Evolutionary conservation across 352 stramenopile species (phyloP), one percentile per base, ranked within the genome.

Genomic region (Thraustotheca clavata): DNA sequence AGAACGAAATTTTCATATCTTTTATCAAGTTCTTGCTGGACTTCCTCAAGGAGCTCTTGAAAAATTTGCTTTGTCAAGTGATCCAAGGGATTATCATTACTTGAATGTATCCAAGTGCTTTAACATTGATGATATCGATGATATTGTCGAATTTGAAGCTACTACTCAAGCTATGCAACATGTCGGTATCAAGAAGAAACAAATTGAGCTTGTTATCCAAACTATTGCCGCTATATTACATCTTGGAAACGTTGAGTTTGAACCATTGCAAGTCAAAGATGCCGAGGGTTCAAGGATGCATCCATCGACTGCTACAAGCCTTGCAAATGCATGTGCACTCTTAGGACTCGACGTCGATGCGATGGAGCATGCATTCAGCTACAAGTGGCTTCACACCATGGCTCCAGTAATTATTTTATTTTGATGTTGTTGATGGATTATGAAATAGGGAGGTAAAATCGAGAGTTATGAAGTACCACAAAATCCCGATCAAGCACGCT

Each of bases 1-100:
- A 22, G 91, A 98, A 72, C 75, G 93, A 24, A 97, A 97, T 62
- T 98, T 97, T 71, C 93, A 98, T 71, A 91, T 97, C 40, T 98
- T 98, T 65, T 98, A 98, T 65, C 91, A 98, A 72, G 59, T 98
- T 20, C 59, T 96, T 14, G 76, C 81, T 0, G 88, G 83, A 2
- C 49, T 92, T 6, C 80, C 82, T 0, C 39, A 67, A n/a, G 70
- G 59, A n/a, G 84, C 83, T 12, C 76, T 75, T 11, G 59, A 29
- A n/a, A 87, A 94, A 39, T 72, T 96, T 29, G 69, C 77, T 14
- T 72, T 98, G 32, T 54, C 67, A 35, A 61, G 8, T 16, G 18
- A 55, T 38, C 76, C 86, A 0, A 79, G 95, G 48, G 74, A 76
- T 22, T 98, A 87, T 68, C 71, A 89, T 12, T 98, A 97, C 74